A percentile compares a stretch with the other conserved stretches of the same genome.
Evolutionary conservation across 352 stramenopile species (phyloP).

Genomic region (Phytophthora megakarya): DNA sequence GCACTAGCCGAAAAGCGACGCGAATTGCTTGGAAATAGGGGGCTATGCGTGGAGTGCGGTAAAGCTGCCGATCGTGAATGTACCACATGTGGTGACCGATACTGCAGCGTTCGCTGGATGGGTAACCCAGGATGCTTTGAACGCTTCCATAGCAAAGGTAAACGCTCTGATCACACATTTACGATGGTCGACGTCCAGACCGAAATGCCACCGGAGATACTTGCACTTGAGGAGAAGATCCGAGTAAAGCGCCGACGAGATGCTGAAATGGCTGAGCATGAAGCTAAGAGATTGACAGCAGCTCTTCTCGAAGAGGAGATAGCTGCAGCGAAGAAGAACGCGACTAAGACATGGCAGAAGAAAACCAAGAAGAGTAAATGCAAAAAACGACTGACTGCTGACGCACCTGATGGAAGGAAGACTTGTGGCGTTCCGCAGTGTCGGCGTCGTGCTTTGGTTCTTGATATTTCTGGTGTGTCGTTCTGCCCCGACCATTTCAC

Average conservation of each 20-base stretch:
- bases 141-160: conserved; percentile 76
- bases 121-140: conserved; percentile 86
- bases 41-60: conserved; percentile 75
- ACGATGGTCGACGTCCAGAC: conserved; percentile 34
- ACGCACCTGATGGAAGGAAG: conserved; percentile 26
- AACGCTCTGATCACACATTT: conserved; percentile 64
- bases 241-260: conserved; percentile 57
- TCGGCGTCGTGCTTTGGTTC: conserved; percentile 28
- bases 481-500: conserved; percentile 69
- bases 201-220: conserved; percentile 48
- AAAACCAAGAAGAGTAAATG: conserved; percentile 41
- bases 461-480: conserved; percentile 30
- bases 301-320: conserved; percentile 45
- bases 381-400: conserved; percentile 24
- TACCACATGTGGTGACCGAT: conserved; percentile 65
- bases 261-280: conserved; percentile 54
- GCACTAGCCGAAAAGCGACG: conserved; percentile 54
- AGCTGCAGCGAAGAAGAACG: conserved; percentile 17
- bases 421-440: conserved; percentile 48
- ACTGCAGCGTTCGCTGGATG: conserved; percentile 88
- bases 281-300: conserved; percentile 53
- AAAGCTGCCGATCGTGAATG: conserved; percentile 76
- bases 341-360: conserved; percentile 19
- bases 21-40: conserved; percentile 56
- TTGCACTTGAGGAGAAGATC: conserved; percentile 61